Percentiles rank a stretch among this genome's conserved stretches.
Evolutionary conservation across 257 asterid genomes (phyloP).

Genomic region (Solanum phureja): DNA sequence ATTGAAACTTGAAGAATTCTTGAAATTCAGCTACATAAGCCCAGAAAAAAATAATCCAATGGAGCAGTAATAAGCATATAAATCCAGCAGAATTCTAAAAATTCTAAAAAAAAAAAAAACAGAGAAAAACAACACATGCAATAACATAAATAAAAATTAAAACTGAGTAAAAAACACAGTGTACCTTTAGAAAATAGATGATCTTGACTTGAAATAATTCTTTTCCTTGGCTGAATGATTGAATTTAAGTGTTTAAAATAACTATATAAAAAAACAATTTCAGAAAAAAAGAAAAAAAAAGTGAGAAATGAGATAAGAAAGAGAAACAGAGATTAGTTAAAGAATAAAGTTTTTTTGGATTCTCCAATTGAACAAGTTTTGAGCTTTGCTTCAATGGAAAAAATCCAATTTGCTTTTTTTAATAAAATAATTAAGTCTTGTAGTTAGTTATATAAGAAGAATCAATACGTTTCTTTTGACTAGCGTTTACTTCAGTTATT

Average conservation of each 20-base stretch:
- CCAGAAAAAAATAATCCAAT: background rate
- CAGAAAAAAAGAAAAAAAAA: background rate
- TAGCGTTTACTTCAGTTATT: background rate
- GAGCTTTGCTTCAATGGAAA: background rate
- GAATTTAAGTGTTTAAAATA: background rate
- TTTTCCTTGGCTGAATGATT: background rate
- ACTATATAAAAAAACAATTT: background rate
- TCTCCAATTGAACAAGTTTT: background rate
- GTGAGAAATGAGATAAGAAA: background rate
- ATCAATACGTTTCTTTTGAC: constrained; percentile 22
- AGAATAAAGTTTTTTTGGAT: background rate
- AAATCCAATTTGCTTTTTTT: background rate
- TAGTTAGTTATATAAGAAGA: constrained; percentile 2
- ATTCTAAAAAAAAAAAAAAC: background rate
- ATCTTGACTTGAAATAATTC: background rate
- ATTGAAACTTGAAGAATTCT: background rate
- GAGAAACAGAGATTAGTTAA: background rate
- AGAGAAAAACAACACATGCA: background rate
- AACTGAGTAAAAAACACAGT: background rate
- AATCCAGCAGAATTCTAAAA: background rate
- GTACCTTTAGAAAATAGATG: constrained; percentile 6
- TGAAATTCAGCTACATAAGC: background rate
- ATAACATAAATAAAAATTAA: background rate
- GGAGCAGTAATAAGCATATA: background rate
- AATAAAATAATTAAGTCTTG: constrained; percentile 1